Conservation (phyloP, 2,329 filamentous ascomycete species). For the Apiospora hydei region DNA sequence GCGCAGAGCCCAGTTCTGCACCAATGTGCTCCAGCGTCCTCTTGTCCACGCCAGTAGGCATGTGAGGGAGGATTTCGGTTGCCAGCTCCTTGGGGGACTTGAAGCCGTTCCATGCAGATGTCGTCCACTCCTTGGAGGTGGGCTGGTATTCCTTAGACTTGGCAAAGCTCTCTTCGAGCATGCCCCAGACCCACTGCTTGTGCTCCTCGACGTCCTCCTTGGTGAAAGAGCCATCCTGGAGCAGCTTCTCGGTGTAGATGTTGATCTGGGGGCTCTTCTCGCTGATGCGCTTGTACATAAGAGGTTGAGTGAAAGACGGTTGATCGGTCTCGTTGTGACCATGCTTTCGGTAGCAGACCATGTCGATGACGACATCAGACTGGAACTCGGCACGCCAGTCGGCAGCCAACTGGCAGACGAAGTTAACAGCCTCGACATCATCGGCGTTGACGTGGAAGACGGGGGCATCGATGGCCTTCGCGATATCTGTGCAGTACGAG, state of each 20-base stretch:
- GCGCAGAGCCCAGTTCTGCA: slow-evolving; percentile 76
- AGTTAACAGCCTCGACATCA: slow-evolving; percentile 98
- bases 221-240: slow-evolving; percentile 92
- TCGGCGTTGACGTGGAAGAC: slow-evolving; percentile 99
- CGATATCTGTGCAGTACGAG: slow-evolving; percentile 98
- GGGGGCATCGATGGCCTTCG: slow-evolving; percentile 97
- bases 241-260: slow-evolving; percentile 89
- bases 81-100: slow-evolving; percentile 98
- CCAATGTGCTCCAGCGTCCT: slow-evolving; percentile 83
- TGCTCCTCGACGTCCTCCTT: slow-evolving; percentile 98
- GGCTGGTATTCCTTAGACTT: slow-evolving; percentile 98
- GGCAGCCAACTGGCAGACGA: slow-evolving; percentile 93
- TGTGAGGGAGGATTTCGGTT: slow-evolving; percentile 90
- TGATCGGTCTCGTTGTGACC: slow-evolving; percentile 99
- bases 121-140: slow-evolving; percentile 97
- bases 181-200: slow-evolving; percentile 99
- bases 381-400: slow-evolving; percentile 99
- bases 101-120: slow-evolving; percentile 98
- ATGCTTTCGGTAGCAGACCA: slow-evolving; percentile 98
- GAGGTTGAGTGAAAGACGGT: slow-evolving; percentile 97
- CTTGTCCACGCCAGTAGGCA: slow-evolving; percentile 80
- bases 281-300: slow-evolving; percentile 99
- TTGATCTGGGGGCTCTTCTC: slow-evolving; percentile 85
- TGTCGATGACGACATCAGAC: slow-evolving; percentile 96
- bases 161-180: slow-evolving; percentile 97